Evolutionary conservation across 139 green algal genomes (phyloP), one percentile per base, ranked within the genome.

Genomic region (Chlamydomonas schloesseri): DNA sequence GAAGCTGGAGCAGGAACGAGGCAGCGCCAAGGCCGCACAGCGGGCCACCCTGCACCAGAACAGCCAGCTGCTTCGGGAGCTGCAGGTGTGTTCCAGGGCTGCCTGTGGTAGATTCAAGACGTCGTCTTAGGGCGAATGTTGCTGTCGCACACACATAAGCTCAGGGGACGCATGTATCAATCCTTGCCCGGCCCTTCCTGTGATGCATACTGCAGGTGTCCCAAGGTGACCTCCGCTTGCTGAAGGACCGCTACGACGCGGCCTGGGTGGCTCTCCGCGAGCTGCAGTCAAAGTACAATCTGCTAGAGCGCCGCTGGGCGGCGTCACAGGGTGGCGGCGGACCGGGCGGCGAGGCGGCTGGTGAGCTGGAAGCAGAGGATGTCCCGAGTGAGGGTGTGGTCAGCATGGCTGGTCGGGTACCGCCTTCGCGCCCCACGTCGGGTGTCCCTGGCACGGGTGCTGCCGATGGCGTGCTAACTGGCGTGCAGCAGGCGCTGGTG

Each of bases 1-100:
- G 74, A 67, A 53, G n/a, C n/a, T 73, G 50, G 70, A 91, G 31
- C 80, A 88, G 69, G 81, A 76, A 29, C 17, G n/a, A 4, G 62
- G 82, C 23, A 57, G 57, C 8, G 5, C 31, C 0, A 57, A 62
- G 29, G 42, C 21, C 15, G 36, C 62, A 11, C 28, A 84, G 29
- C 71, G 60, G 0, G 36, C 37, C 5, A 42, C 28, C 0, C 26
- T 89, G 50, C 34, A 87, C 34, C 68, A 89, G 37, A 91, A 91
- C 72, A 78, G 68, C 69, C 76, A 87, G 60, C 88, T 91, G 82
- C 76, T 91, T 37, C 1, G 55, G 83, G 88, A 91, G 70, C 77
- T 91, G 47, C 77, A 87, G 83, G 83, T 91, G 67, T 21, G 34
- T 17, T 10, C 34, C 33, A 28, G 10, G 76, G n/a, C n/a, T n/a